Evolutionary conservation across 179 eudicot species (phyloP), one percentile per base, ranked within the genome.

Genomic region (Beta macrorhiza): DNA sequence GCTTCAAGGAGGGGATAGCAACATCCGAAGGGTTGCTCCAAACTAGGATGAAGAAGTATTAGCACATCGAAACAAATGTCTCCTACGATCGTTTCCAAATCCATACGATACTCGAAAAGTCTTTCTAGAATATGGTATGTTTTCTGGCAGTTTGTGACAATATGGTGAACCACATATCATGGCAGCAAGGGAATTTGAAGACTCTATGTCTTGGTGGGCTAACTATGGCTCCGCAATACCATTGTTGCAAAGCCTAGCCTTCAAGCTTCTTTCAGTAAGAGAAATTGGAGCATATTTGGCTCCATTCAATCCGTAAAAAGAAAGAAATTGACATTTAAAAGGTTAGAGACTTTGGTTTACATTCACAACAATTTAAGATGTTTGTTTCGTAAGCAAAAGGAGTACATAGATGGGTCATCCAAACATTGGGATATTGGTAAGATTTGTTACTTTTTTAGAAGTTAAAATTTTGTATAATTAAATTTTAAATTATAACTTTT

Each of bases 401-500:
- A 55, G 3, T 67, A 67, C 12, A 32, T 8, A 7, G 14, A 53
- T 0, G n/a, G 64, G 11, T 55, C 67, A 8, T 53, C 64, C 0
- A 68, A 17, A 17, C 56, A 79, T 68, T 55, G 74, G 74, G 64
- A 78, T 51, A 5, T 78, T 20, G 80, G 80, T 67, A 78, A 65
- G 69, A 61, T 42, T 61, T 20, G n/a, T n/a, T n/a, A n/a, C n/a
- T n/a, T n/a, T n/a, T n/a, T n/a, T n/a, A 45, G 8, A 10, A 37
- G 42, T 0, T 37, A 37, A 12, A 25, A 19, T n/a, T 10, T 0
- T 20, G n/a, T 2, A 5, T 7, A 1, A 47, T 20, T 20, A 5
- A 8, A 61, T 5, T 4, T 61, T 5, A n/a, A 8, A 4, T 0
- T 5, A 5, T 61, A 61, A 2, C 8, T 8, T 19, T 5, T 0